phyloP scores from a whole-genome alignment of 208 protist genomes.

The Histomonas meleagridis region DNA sequence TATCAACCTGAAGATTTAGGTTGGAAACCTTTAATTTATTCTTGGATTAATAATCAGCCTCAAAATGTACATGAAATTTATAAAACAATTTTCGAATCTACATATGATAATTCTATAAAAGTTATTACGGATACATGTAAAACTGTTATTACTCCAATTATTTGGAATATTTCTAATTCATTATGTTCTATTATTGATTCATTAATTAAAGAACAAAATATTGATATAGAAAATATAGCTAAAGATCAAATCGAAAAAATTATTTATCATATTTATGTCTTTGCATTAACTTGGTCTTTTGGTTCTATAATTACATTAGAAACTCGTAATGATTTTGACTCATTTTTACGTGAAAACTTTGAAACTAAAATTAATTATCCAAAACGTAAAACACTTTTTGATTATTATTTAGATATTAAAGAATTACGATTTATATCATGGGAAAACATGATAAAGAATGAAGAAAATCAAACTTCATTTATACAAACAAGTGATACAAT shows the following conservation, averaged over 20 bases:
- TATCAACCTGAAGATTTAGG: conserved; percentile 74
- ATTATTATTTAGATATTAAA: conserved; percentile 33
- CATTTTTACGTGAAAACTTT: conserved; percentile 34
- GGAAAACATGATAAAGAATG: background rate
- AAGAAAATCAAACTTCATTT: conserved; percentile 52
- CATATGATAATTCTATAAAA: background rate
- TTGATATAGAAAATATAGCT: background rate
- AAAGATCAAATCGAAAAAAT: background rate
- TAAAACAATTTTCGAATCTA: background rate
- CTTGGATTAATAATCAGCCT: conserved; percentile 31
- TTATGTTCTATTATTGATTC: background rate
- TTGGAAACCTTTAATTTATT: conserved; percentile 53
- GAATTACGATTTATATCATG: background rate
- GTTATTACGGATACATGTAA: background rate
- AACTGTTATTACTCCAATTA: background rate
- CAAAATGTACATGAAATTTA: background rate
- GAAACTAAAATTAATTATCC: conserved; percentile 36
- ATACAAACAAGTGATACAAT: conserved; percentile 59
- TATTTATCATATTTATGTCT: conserved; percentile 50
- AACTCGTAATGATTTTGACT: conserved; percentile 69
- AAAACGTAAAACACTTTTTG: conserved; percentile 30
- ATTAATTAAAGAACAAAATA: background rate
- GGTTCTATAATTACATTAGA: conserved; percentile 73
- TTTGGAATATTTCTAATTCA: conserved; percentile 23
- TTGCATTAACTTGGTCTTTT: conserved; percentile 81